A percentile compares a stretch with the other conserved stretches of the same genome.
Evolutionary conservation across 257 asterid species (phyloP).

Genomic region (Solanum medicagineum): DNA sequence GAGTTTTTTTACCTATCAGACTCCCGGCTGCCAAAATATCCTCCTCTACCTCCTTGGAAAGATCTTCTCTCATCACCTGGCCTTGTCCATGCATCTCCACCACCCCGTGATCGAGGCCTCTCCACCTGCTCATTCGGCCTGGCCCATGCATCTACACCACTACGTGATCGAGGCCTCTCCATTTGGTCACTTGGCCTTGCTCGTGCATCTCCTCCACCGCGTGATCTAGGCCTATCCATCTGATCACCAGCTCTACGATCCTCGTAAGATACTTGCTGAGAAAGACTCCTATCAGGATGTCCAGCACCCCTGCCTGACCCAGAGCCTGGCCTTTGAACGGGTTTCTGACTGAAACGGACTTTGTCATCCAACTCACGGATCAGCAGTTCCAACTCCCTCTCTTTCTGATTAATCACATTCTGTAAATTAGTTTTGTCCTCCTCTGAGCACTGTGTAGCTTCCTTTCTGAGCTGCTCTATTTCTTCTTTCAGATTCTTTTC

Average conservation of each 20-base stretch:
- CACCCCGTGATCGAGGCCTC: slow-evolving; percentile 1
- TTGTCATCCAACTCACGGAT: slow-evolving; percentile 68
- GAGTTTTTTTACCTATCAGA: slow-evolving; percentile 45
- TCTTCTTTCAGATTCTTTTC: slow-evolving; percentile 80
- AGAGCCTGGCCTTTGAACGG: slow-evolving; percentile 63
- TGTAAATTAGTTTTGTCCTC: slow-evolving; percentile 29
- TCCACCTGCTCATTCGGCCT: not conserved
- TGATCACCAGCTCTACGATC: slow-evolving; percentile 53
- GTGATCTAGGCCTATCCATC: slow-evolving; percentile 82
- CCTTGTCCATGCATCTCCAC: slow-evolving; percentile 12
- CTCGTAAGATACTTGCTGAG: slow-evolving; percentile 52
- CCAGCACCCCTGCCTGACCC: slow-evolving; percentile 52
- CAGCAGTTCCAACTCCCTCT: slow-evolving; percentile 56
- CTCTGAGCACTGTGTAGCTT: slow-evolving; percentile 29
- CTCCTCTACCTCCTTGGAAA: slow-evolving; percentile 78
- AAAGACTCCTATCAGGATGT: slow-evolving; percentile 39
- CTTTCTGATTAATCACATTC: slow-evolving; percentile 44
- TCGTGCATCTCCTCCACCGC: slow-evolving; percentile 61
- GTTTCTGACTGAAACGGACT: slow-evolving; percentile 66
- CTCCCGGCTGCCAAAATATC: slow-evolving; percentile 63
- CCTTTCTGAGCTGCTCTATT: slow-evolving; percentile 50
- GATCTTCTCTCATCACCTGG: slow-evolving; percentile 58
- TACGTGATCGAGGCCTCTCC: slow-evolving; percentile 2
- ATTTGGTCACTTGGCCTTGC: slow-evolving; percentile 15
- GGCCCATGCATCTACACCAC: slow-evolving; percentile 3